Conservation (phyloP, 495 filamentous ascomycete genomes). For the Trypethelium eluteriae region DNA sequence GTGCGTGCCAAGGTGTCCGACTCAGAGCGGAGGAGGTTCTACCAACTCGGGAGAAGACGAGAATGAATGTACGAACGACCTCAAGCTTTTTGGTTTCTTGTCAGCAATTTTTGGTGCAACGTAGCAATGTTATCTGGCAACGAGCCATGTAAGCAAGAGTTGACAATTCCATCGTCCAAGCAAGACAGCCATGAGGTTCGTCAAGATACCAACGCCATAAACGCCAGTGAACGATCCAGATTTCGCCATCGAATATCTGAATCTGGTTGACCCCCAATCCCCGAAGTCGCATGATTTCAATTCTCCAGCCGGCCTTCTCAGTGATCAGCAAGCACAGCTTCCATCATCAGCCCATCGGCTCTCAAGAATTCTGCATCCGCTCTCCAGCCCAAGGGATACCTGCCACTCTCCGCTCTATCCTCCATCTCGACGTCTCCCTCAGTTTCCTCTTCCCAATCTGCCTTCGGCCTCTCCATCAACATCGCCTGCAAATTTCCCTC, state of each 20-base stretch:
- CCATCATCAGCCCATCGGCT: constrained; percentile 23
- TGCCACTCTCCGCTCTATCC: not conserved
- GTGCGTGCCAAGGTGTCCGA: not conserved
- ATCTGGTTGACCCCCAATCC: too few species aligned
- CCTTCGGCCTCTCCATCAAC: constrained; percentile 22
- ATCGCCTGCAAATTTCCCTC: constrained; percentile 31
- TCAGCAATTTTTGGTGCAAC: not conserved
- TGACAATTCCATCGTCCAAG: not conserved
- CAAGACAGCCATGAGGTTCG: not conserved
- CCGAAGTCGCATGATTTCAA: not conserved
- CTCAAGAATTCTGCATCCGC: constrained; percentile 37
- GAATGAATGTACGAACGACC: not conserved
- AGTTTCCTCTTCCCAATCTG: constrained; percentile 16
- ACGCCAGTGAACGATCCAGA: not conserved
- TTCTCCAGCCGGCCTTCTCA: not conserved
- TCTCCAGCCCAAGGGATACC: constrained; percentile 29
- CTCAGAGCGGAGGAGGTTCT: not conserved
- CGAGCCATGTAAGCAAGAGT: not conserved
- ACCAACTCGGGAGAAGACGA: not conserved
- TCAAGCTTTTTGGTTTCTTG: not conserved
- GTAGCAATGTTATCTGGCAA: not conserved
- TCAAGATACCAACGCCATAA: not conserved
- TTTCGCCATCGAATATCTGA: not conserved
- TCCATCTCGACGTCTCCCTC: constrained; percentile 7
- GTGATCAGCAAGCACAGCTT: not conserved